phyloP scores from a whole-genome alignment of 2,329 filamentous ascomycete species.

The Penicillium sp. region DNA sequence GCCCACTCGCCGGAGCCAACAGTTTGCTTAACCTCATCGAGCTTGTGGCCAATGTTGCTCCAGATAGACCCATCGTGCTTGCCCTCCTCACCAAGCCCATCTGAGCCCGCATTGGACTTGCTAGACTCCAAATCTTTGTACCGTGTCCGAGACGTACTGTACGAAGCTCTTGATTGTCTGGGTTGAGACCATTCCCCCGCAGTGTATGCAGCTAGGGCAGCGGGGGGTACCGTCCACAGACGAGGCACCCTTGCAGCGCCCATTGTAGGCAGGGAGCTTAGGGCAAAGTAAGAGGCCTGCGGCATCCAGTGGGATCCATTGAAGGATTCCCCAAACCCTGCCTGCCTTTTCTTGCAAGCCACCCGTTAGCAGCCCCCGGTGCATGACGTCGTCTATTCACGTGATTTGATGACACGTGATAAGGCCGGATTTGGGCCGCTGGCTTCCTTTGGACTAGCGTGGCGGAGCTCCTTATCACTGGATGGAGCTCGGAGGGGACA shows the following conservation, averaged over 20 bases:
- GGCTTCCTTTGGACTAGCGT: slow-evolving; percentile 20
- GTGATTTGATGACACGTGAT: not conserved
- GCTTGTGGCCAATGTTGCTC: slow-evolving; percentile 50
- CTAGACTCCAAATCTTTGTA: slow-evolving; percentile 11
- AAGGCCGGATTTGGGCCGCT: not conserved
- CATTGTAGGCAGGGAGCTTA: slow-evolving; percentile 29
- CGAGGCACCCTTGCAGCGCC: slow-evolving; percentile 31
- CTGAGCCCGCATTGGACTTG: not conserved
- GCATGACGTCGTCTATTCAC: slow-evolving; percentile 24
- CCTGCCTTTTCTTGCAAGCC: slow-evolving; percentile 5
- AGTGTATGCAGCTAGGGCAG: slow-evolving; percentile 29
- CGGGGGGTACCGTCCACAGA: slow-evolving; percentile 37
- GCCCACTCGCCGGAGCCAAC: slow-evolving; percentile 43
- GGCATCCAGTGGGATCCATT: slow-evolving; percentile 21
- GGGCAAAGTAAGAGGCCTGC: slow-evolving; percentile 9
- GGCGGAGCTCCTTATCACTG: slow-evolving; percentile 18
- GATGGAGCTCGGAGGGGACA: slow-evolving; percentile 5
- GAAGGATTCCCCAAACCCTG: slow-evolving; percentile 17
- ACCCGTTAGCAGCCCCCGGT: not conserved
- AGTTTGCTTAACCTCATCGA: slow-evolving; percentile 39
- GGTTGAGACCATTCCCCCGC: slow-evolving; percentile 25
- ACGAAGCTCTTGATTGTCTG: slow-evolving; percentile 20
- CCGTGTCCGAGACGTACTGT: slow-evolving; percentile 21
- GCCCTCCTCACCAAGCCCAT: slow-evolving; percentile 5
- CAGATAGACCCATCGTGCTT: slow-evolving; percentile 39